Conservation (phyloP, 768 basidiomycete genomes). For the Tricholoma saponaceum region DNA sequence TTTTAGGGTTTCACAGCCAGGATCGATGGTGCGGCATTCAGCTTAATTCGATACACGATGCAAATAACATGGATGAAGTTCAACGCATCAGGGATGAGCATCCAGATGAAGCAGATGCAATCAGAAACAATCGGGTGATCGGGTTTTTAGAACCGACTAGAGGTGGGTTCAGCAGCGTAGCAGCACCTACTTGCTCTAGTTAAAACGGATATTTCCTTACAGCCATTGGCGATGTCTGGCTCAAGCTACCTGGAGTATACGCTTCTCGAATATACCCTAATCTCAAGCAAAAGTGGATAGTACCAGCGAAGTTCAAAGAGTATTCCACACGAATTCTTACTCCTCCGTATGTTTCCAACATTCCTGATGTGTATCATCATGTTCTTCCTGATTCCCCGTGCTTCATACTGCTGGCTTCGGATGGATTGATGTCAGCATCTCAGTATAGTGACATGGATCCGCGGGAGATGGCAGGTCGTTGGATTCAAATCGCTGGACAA, state of each 20-base stretch:
- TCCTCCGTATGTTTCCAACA: constrained; percentile 49
- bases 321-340: constrained; percentile 43
- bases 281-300: constrained; percentile 30
- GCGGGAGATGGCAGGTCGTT: constrained; percentile 24
- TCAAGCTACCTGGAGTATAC: constrained; percentile 48
- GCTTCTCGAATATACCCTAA: constrained; percentile 44
- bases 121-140: constrained; percentile 43
- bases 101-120: constrained; percentile 40
- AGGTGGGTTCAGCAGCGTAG: constrained; percentile 27
- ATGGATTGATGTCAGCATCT: constrained; percentile 47
- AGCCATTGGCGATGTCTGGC: constrained; percentile 53
- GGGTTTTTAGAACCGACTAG: constrained; percentile 55
- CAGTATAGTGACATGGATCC: constrained; percentile 26
- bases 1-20: constrained; percentile 33
- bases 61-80: constrained; percentile 35
- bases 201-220: background rate
- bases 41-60: constrained; percentile 49
- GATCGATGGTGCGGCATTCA: constrained; percentile 34
- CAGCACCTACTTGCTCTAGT: background rate
- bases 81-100: constrained; percentile 40
- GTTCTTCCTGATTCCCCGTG: constrained; percentile 22
- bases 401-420: constrained; percentile 46
- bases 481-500: constrained; percentile 30
- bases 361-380: constrained; percentile 39
- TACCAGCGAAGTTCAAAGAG: constrained; percentile 31